Conservation (phyloP, 257 asterid species). For the Nicotiana undulata region DNA sequence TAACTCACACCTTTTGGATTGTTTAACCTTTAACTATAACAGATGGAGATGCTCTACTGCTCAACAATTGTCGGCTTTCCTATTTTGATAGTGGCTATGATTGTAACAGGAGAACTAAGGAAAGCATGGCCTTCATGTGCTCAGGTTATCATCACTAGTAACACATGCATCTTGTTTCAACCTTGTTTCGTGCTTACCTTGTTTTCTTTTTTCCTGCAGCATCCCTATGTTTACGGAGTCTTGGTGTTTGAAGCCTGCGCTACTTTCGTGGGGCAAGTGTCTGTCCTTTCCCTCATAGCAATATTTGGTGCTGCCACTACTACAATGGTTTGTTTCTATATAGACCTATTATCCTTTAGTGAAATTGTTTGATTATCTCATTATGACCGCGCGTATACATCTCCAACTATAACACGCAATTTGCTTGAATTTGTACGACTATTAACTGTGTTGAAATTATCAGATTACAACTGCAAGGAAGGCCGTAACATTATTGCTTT, state of each 20-base stretch:
- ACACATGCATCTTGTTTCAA: background rate
- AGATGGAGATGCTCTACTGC: constrained; percentile 98
- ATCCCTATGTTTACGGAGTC: constrained; percentile 87
- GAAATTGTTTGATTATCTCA: background rate
- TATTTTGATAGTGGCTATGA: constrained; percentile 86
- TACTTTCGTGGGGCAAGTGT: constrained; percentile 83
- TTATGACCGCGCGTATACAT: background rate
- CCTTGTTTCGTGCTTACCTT: background rate
- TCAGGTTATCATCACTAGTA: constrained; percentile 30
- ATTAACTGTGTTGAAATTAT: background rate
- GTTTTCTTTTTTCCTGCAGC: constrained; percentile 37
- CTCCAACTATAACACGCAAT: background rate
- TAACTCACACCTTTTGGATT: background rate
- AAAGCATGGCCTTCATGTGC: constrained; percentile 79
- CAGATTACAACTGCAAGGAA: constrained; percentile 96
- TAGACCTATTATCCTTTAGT: background rate
- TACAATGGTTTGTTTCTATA: constrained; percentile 56
- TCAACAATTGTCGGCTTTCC: constrained; percentile 95
- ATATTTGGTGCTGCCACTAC: constrained; percentile 94
- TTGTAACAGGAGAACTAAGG: constrained; percentile 74
- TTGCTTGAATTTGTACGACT: background rate
- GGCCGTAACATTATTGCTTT: constrained; percentile 74
- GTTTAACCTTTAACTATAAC: constrained; percentile 7
- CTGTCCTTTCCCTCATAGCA: constrained; percentile 90
- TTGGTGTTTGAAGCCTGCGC: constrained; percentile 91